A percentile compares a stretch with the other conserved stretches of the same genome.
Conservation (phyloP, 176 grass and related monocot species). For the Themeda triandra region DNA sequence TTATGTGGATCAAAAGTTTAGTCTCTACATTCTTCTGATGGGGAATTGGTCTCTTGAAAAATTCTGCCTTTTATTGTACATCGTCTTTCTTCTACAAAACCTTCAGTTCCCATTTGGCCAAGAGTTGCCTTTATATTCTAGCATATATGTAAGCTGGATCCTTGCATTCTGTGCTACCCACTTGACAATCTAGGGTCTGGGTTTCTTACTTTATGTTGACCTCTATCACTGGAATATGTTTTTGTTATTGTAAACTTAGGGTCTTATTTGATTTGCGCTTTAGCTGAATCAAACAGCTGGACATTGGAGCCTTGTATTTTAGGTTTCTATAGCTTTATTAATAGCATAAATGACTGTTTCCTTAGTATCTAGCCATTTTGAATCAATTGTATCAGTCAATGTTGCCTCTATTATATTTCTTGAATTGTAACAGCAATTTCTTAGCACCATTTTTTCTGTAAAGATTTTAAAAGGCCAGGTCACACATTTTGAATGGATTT, state of each 20-base stretch:
- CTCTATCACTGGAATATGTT: background rate
- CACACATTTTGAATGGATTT: background rate
- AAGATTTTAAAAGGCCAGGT: background rate
- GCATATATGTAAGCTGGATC: background rate
- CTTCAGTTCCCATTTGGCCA: background rate
- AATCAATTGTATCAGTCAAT: background rate
- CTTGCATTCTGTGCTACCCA: background rate
- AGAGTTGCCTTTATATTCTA: slow-evolving; percentile 1
- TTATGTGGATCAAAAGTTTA: background rate
- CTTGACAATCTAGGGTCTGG: background rate
- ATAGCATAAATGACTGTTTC: background rate
- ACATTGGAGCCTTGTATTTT: background rate
- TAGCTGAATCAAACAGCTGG: background rate
- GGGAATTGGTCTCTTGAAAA: background rate
- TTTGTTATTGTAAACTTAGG: background rate
- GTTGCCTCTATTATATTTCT: background rate
- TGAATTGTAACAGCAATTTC: background rate
- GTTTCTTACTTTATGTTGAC: background rate
- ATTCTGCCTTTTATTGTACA: background rate
- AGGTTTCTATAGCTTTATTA: background rate
- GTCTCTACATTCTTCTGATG: background rate
- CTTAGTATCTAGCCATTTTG: background rate
- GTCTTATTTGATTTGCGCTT: background rate
- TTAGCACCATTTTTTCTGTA: slow-evolving; percentile 1
- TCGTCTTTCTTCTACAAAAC: background rate